Conservation (phyloP, 2,329 filamentous ascomycete species). For the Fusarium floridanum region DNA sequence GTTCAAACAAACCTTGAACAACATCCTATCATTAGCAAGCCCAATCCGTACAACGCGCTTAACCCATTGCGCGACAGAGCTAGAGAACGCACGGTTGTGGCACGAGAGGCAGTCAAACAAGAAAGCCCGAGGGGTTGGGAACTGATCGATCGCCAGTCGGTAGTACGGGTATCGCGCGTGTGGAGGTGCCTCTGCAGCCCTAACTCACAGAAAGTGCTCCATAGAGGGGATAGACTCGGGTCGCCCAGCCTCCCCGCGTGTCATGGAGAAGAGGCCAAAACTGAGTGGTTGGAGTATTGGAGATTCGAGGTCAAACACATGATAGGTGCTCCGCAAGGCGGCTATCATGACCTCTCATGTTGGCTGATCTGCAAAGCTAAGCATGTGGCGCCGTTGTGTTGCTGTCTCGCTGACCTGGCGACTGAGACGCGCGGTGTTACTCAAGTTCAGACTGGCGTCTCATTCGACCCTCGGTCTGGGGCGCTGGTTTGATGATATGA, state of each 20-base stretch:
- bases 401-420: neutral
- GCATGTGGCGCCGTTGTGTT: neutral
- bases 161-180: neutral
- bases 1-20: slow-evolving; percentile 2
- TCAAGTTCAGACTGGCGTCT: slow-evolving; percentile 10
- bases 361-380: neutral
- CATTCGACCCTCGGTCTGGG: slow-evolving; percentile 25
- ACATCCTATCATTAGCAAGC: neutral
- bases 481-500: slow-evolving; percentile 24
- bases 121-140: slow-evolving; percentile 1
- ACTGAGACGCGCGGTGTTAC: slow-evolving; percentile 4
- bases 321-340: neutral
- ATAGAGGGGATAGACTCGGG: neutral
- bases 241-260: slow-evolving; percentile 9
- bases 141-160: neutral
- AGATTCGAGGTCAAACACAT: neutral
- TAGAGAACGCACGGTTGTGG: neutral
- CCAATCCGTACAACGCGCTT: neutral
- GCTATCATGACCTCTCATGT: neutral
- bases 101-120: neutral
- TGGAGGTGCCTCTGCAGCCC: neutral
- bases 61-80: neutral
- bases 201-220: neutral
- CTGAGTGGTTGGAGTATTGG: slow-evolving; percentile 15
- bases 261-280: neutral